Percentiles rank a stretch among this genome's conserved stretches.
Evolutionary conservation across 2,329 filamentous ascomycete species (phyloP).

Genomic region (Orbilia javanica): DNA sequence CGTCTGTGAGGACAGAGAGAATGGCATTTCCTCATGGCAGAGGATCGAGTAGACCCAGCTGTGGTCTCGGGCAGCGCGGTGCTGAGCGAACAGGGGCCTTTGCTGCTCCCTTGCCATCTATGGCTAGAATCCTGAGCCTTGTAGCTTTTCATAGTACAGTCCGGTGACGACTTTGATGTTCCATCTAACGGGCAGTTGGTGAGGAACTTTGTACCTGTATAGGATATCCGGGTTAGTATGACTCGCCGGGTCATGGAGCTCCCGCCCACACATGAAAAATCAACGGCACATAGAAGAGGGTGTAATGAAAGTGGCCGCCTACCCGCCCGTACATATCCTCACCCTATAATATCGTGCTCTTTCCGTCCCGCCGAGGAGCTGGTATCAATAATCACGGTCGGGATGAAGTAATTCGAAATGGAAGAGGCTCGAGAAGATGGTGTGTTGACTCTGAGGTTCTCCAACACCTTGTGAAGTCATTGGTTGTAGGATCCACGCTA

Average conservation of each 20-base stretch:
- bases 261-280: neutral
- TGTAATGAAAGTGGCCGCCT: conserved; percentile 1
- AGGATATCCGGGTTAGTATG: neutral
- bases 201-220: conserved; percentile 4
- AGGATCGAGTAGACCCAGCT: conserved; percentile 12
- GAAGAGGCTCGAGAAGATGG: neutral
- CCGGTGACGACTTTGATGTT: conserved; percentile 28
- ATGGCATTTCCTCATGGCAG: conserved; percentile 10
- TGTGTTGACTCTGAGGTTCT: conserved; percentile 11
- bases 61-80: conserved; percentile 36
- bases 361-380: neutral
- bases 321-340: conserved; percentile 5
- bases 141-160: conserved; percentile 4
- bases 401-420: conserved; percentile 13
- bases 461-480: neutral
- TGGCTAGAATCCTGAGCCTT: neutral
- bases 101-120: neutral
- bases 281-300: neutral
- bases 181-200: conserved; percentile 9
- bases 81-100: conserved; percentile 9
- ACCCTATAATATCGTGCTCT: conserved; percentile 13
- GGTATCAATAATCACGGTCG: neutral
- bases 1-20: neutral
- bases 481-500: neutral
- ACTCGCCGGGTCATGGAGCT: conserved; percentile 8